Base-by-base conservation (phyloP, 228 moss, liverwort and hornwort genomes). In the Sphagnum magellanicum region DNA sequence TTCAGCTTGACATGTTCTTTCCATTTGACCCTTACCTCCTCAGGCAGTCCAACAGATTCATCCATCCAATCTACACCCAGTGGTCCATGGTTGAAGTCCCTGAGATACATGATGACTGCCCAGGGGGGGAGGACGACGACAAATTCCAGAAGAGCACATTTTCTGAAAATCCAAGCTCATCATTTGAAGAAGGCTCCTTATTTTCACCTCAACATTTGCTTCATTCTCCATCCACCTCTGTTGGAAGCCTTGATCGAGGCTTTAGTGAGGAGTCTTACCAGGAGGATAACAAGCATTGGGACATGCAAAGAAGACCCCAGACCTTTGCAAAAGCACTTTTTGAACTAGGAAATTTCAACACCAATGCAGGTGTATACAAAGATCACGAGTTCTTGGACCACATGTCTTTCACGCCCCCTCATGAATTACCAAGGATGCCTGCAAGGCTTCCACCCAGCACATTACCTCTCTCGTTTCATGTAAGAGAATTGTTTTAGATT, bases 21-120 rank as follows among this genome's bases (percentile, higher is more conserved):
- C 98, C 98, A 4, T 98, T 98, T 17, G 98, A 98, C 67, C 93
- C 98, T 0, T 98, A 92, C 72, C 84, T 93, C 59, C 92, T 98
- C 7, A 81, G 86, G 55, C 77, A 72, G 7, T 98, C 98, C 4
- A 85, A 90, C 63, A 90, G 93, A 60, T 90, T 90, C 10, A 89
- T 93, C 51, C 75, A 81, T 5, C 94, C 93, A 50, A 84, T 85
- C 78, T 98, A 81, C 66, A 87, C 77, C 6, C 85, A 84, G 48
- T 98, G 98, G 98, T 85, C 85, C 53, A 88, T 87, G 96, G 96
- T 93, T 47, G 90, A 93, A 72, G 82, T 85, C 49, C 82, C 91
- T 0, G 85, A 87, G n/a, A 58, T 75, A 4, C 77, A 73, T 47
- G 86, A 84, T 16, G 90, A 85, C 0, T 65, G 72, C 5, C 90